These are phyloP conservation scores for Zasmidium angulare DNA, from an alignment of 2,329 filamentous ascomycete species.

Conservation along the genomic window DNA sequence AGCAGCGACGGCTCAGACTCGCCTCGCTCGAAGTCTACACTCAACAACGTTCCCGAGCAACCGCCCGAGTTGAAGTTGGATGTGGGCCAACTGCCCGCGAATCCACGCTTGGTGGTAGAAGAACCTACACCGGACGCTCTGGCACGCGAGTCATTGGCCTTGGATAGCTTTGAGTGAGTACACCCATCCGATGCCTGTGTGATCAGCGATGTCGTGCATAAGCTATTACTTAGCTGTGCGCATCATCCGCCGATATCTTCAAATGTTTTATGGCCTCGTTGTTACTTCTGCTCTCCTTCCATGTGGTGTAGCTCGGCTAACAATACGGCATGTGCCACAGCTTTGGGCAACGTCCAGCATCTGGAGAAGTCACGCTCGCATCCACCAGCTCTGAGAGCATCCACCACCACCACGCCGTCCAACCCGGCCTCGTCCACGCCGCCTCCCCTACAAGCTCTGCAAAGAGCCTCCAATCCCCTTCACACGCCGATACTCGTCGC, in stretches of 20 bases:
- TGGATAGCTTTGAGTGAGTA: constrained; percentile 8
- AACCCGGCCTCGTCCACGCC: background rate
- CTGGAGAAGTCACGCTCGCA: constrained; percentile 1
- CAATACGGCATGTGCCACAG: constrained; percentile 1
- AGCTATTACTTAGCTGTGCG: constrained; percentile 9
- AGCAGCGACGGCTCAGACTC: background rate
- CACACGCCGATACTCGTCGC: constrained; percentile 30
- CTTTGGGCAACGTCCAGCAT: constrained; percentile 7
- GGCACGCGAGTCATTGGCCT: background rate
- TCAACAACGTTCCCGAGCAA: background rate
- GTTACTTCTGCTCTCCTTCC: background rate
- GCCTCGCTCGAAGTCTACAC: constrained; percentile 1
- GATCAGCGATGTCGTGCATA: constrained; percentile 7
- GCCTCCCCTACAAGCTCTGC: background rate
- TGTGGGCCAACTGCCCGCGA: constrained; percentile 7
- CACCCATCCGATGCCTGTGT: background rate
- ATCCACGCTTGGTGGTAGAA: constrained; percentile 15
- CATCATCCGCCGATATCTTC: constrained; percentile 8
- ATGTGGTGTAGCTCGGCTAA: background rate
- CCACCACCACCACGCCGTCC: background rate
- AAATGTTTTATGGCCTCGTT: background rate
- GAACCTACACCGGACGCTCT: constrained; percentile 20
- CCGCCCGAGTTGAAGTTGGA: constrained; percentile 13
- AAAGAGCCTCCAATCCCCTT: background rate
- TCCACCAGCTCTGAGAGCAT: background rate